phyloP scores from a whole-genome alignment of 306 rosid genomes.

The Coriaria nepalensis region DNA sequence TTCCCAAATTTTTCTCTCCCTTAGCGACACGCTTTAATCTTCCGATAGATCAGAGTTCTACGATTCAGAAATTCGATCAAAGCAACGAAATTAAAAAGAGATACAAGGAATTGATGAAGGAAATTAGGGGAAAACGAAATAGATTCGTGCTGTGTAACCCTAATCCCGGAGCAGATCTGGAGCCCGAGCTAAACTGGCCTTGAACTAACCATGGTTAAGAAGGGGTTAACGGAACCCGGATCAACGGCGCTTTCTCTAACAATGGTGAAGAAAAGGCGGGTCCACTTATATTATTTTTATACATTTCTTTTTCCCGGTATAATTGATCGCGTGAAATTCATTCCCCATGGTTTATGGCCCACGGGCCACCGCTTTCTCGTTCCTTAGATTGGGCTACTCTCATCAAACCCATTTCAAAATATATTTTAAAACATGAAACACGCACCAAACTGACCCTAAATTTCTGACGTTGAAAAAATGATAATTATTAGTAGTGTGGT shows the following conservation, averaged over 20 bases:
- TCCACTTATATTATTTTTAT: neutral
- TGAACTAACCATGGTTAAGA: conserved; percentile 31
- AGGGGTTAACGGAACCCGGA: conserved; percentile 4
- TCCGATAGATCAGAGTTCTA: conserved; percentile 8
- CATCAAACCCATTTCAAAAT: too few relatives aligned
- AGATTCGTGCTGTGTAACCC: conserved; percentile 20
- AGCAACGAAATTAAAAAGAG: conserved; percentile 2
- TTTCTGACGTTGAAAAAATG: too few relatives aligned
- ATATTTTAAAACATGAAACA: too few relatives aligned
- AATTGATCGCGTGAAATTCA: neutral
- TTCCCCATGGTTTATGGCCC: too few relatives aligned
- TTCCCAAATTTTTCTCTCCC: conserved; percentile 10
- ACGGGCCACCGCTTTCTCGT: too few relatives aligned
- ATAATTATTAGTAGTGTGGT: too few relatives aligned
- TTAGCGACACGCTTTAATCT: conserved; percentile 3
- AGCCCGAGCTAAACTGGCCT: conserved; percentile 3
- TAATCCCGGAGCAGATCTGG: conserved; percentile 29
- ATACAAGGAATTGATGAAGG: conserved; percentile 2
- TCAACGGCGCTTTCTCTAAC: conserved; percentile 13
- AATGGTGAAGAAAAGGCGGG: conserved; percentile 19
- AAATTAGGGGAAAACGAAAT: neutral
- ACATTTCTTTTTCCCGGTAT: too few relatives aligned
- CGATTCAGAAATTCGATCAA: conserved; percentile 5
- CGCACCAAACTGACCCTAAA: too few relatives aligned
- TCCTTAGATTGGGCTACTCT: too few relatives aligned